Percentiles rank a stretch among this genome's conserved stretches.
These are phyloP conservation scores for Ambrosiella cleistominuta DNA, from an alignment of 2,329 filamentous ascomycete species.

Conservation along the genomic window DNA sequence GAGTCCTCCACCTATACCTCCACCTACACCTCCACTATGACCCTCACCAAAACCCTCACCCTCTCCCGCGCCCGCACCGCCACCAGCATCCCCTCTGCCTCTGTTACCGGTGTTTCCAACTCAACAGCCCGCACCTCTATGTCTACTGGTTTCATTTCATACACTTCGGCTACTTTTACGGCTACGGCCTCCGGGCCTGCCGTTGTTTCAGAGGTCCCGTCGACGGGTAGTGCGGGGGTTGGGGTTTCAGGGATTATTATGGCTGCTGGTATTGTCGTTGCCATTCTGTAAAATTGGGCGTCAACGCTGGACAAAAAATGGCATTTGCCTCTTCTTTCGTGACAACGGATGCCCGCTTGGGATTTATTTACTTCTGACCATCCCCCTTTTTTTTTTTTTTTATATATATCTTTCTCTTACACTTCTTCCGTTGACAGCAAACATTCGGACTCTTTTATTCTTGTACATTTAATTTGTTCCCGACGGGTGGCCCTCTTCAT, in stretches of 20 bases:
- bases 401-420: not conserved
- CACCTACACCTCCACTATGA: conserved; percentile 32
- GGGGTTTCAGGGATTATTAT: conserved; percentile 29
- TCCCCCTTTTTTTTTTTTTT: conserved; percentile 7
- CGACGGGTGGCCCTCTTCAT: too few relatives aligned
- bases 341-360: not conserved
- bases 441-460: conserved; percentile 2
- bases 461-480: not conserved
- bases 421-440: conserved; percentile 5
- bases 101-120: conserved; percentile 20
- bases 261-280: conserved; percentile 31
- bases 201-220: conserved; percentile 22
- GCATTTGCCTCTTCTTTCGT: not conserved
- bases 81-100: conserved; percentile 22
- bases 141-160: conserved; percentile 16
- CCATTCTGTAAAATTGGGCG: conserved; percentile 28
- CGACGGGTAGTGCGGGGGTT: conserved; percentile 22
- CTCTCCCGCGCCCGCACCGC: conserved; percentile 27
- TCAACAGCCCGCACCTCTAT: conserved; percentile 21
- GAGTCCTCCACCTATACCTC: conserved; percentile 25
- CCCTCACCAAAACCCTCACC: conserved; percentile 34
- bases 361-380: conserved; percentile 3
- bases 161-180: conserved; percentile 17
- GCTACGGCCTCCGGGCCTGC: conserved; percentile 18
- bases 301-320: conserved; percentile 1